Conservation (phyloP, 345 rosid genomes). For the Linum usitatissimum region DNA sequence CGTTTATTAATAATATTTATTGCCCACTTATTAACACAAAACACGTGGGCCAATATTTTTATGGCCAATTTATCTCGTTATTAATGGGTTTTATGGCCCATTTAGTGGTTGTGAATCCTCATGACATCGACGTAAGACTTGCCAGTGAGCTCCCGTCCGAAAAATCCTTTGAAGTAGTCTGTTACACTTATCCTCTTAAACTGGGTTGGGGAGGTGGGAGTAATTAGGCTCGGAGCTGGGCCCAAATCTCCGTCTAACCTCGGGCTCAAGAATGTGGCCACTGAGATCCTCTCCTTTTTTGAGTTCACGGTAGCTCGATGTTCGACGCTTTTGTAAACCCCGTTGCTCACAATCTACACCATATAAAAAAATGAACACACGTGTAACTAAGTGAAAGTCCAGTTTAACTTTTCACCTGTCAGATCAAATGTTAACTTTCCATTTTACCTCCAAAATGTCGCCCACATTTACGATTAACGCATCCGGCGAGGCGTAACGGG, state of each 20-base stretch:
- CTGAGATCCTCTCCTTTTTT: constrained; percentile 5
- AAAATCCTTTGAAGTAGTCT: constrained; percentile 1
- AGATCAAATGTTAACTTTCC: no score
- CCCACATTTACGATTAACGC: constrained; percentile 18
- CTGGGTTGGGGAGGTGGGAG: constrained; percentile 3
- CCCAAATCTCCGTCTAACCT: constrained; percentile 4
- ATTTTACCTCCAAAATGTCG: constrained; percentile 11
- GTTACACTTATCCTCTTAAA: constrained; percentile 9
- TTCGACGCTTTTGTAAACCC: constrained; percentile 11
- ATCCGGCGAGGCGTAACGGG: constrained; percentile 7
- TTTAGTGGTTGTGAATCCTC: constrained; percentile 9
- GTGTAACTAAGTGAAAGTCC: no score
- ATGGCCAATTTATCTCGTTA: no score
- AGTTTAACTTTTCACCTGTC: no score
- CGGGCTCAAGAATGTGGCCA: constrained; percentile 10
- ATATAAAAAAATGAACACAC: no score
- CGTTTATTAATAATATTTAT: no score
- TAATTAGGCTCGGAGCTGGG: constrained; percentile 13
- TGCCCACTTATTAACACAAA: no score
- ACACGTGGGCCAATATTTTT: no score
- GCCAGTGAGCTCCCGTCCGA: constrained; percentile 2
- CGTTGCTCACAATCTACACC: no score
- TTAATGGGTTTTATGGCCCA: no score
- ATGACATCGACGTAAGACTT: constrained; percentile 12
- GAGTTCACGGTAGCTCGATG: constrained; percentile 11